phyloP scores from a whole-genome alignment of 495 filamentous ascomycete genomes.

The Cercophora scortea region DNA sequence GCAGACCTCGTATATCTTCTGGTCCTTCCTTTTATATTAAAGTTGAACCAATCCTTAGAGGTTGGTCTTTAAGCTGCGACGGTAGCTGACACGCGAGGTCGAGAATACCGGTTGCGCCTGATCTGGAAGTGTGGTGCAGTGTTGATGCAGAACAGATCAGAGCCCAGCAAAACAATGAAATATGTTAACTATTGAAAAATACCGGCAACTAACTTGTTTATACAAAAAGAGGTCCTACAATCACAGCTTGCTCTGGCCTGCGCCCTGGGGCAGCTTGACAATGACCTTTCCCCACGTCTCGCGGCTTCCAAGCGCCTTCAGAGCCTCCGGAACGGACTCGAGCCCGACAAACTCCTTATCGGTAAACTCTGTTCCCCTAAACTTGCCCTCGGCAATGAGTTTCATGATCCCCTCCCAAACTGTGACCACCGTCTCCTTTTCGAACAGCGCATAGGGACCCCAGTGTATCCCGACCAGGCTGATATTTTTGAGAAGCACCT shows the following conservation, averaged over 20 bases:
- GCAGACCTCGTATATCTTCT: too few relatives aligned
- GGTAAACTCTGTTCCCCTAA: slow-evolving; percentile 71
- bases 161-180: too few relatives aligned
- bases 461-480: slow-evolving; percentile 84
- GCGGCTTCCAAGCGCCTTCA: slow-evolving; percentile 67
- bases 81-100: too few relatives aligned
- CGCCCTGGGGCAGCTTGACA: slow-evolving; percentile 69
- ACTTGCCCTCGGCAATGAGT: slow-evolving; percentile 70
- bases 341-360: slow-evolving; percentile 77
- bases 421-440: slow-evolving; percentile 57
- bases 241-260: slow-evolving; percentile 44
- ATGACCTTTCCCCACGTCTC: slow-evolving; percentile 97
- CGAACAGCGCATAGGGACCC: slow-evolving; percentile 71
- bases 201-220: neutral
- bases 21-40: too few relatives aligned
- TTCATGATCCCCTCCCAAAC: slow-evolving; percentile 81
- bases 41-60: too few relatives aligned
- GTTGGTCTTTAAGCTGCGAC: too few relatives aligned
- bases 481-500: slow-evolving; percentile 91
- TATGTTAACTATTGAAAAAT: too few relatives aligned
- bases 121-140: too few relatives aligned
- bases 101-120: too few relatives aligned
- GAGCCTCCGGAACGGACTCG: slow-evolving; percentile 67
- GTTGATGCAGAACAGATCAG: too few relatives aligned
- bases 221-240: neutral